Evolutionary conservation across 495 filamentous ascomycete genomes (phyloP), one percentile per base, ranked within the genome.

Genomic region (Penicillium daleae): DNA sequence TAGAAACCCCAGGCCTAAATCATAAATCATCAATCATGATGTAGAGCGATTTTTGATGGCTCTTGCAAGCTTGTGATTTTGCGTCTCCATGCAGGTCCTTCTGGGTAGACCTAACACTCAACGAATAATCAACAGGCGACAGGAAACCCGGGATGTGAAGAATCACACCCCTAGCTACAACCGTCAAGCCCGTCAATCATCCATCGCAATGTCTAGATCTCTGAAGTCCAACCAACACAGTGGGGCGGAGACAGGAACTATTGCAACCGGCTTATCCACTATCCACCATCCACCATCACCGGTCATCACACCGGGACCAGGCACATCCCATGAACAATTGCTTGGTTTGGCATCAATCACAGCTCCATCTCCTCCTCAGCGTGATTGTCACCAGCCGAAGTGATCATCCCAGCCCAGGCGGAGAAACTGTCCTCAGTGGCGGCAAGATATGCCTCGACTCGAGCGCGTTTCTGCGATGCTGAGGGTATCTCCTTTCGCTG

Each of bases 291-390:
- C 13, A 1, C 12, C 19, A 22, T 22, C 19, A 22, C 22, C 15
- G 40, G 19, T 22, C 17, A 4, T 21, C 40, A 46, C 1, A 19
- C 8, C 19, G 8, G 6, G 15, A 46, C 12, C 40, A 46, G 15
- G 6, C 8, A n/a, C 40, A 22, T 22, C 21, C 40, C 40, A 10
- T 15, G 15, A 22, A 46, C 5, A 22, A 22, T 19, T 46, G 40
- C n/a, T 22, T 10, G 4, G 33, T 2, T 51, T 9, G 4, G 46
- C 15, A 26, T 26, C 27, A 26, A 24, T 51, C 61, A 84, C n/a
- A 86, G 63, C 60, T 86, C 83, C 52, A 76, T 60, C 67, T 85
- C 83, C 56, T 76, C 74, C 53, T 82, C 76, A 0, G 74, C 68
- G 64, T 85, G 83, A 60, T 80, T 79, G 62, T 76, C 68, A 15